Conservation (phyloP, 1,284 basidiomycete species). For the Cutaneotrichosporon cutaneum region DNA sequence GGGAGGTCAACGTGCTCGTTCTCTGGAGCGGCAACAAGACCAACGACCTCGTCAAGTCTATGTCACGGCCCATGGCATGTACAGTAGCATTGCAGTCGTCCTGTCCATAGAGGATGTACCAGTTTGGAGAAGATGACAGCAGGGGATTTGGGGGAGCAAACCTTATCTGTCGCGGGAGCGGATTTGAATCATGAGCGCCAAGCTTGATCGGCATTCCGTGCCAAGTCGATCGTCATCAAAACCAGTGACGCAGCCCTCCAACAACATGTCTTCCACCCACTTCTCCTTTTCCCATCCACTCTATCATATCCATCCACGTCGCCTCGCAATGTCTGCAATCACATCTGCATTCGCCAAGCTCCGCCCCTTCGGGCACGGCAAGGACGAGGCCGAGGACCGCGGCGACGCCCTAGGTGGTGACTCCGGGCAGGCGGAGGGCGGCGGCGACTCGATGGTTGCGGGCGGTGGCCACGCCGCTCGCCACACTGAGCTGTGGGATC, state of each 20-base stretch:
- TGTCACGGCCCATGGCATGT: conserved; percentile 45
- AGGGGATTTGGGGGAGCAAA: no score
- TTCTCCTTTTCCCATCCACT: background rate
- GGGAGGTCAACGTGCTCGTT: conserved; percentile 38
- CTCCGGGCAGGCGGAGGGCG: background rate
- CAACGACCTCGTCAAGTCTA: conserved; percentile 73
- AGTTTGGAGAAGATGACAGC: background rate
- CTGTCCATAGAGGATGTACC: conserved; percentile 5
- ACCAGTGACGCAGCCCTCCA: no score
- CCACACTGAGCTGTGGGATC: background rate
- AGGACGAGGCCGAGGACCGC: conserved; percentile 3
- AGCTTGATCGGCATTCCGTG: no score
- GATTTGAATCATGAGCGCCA: no score
- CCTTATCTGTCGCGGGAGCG: background rate
- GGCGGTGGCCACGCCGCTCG: conserved; percentile 17
- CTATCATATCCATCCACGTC: background rate
- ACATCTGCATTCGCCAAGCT: conserved; percentile 1
- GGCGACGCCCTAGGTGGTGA: background rate
- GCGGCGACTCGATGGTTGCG: conserved; percentile 4
- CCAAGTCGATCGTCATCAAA: background rate
- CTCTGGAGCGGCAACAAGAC: conserved; percentile 52
- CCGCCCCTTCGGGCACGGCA: background rate
- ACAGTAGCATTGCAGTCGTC: conserved; percentile 1
- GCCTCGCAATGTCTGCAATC: background rate
- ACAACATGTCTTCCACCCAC: background rate